Evolutionary conservation across 2,329 filamentous ascomycete species (phyloP), one percentile per base, ranked within the genome.

Genomic region (Fusarium xylarioides): DNA sequence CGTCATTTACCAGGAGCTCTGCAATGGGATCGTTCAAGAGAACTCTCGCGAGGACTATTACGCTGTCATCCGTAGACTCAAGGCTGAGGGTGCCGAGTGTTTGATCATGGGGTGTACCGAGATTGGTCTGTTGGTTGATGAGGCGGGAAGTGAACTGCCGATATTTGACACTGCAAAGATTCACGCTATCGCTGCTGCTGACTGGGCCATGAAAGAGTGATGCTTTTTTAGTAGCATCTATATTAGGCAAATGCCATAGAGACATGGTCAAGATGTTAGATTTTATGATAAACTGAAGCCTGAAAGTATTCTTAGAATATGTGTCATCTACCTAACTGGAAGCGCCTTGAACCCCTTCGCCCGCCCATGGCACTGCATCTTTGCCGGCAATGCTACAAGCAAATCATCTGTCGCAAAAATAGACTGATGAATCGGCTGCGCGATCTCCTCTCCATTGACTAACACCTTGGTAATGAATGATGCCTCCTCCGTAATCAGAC

Each of bases 31-130:
- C 3, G 63, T 78, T 47, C 70, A 55, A 1, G 46, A 68, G 3
- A 47, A 55, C 1, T 76, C 76, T 4, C 55, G 71, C 4, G 32
- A 68, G 11, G 49, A 40, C 2, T 78, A 74, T n/a, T 35, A 59
- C 19, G 6, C 26, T 1, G 40, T 76, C 5, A 76, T 76, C 4
- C 19, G 18, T 1, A 47, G 63, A 1, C 69, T 78, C 3, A 70
- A 66, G 1, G 34, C 49, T 15, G n/a, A 46, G 0, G 77, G 76
- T 0, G 75, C 75, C 0, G 66, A 79, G 4, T 77, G 76, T 32
- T 44, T 78, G 5, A 76, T 79, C 43, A 63, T 79, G 10, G 77
- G 77, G 0, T 79, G 76, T 35, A 79, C 77, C 0, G 76, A 79
- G 56, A 76, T 79, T 16, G 75, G 74, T 11, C 43, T 78, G 0